Evolutionary conservation across 2,329 filamentous ascomycete genomes (phyloP), one percentile per base, ranked within the genome.

Genomic region (Didymella pinodella): DNA sequence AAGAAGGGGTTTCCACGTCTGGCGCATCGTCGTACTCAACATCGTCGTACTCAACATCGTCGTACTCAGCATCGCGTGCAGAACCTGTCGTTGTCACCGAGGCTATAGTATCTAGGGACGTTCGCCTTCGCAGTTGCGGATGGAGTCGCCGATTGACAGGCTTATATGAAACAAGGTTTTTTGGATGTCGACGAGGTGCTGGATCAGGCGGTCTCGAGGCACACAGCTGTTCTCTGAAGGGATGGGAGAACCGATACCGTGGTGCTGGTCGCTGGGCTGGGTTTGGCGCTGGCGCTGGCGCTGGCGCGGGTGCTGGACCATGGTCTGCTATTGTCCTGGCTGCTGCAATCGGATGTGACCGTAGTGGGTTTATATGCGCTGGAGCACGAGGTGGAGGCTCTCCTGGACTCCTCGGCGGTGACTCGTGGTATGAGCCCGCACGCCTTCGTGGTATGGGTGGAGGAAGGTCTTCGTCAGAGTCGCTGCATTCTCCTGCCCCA

Each of bases 41-140:
- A 16, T 49, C 48, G n/a, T 40, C 34, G 34, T 41, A 18, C 22
- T 61, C 59, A n/a, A 18, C 7, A 16, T 49, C 48, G n/a, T 40
- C 34, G 34, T 41, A 18, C 22, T 61, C 59, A n/a, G 58, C 57
- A 32, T 72, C 64, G 12, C 51, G 51, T 18, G 59, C 55, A 16
- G 64, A 66, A 16, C 59, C 51, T 7, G 62, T 66, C 10, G 68
- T 74, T 14, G 63, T 67, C 34, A 75, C 72, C 2, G 70, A 74
- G 16, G 66, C 65, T 48, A 75, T 75, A 4, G 73, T 75, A 48
- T 75, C 73, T 25, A 74, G 53, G 0, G 73, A 75, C 7, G 70
- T 72, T 52, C 68, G 68, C 49, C 61, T 62, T 5, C 65, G 57
- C 20, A 74, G 46, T 36, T 63, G 64, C 8, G 60, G 60, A 18